Evolutionary conservation across 1,139 yeast genomes (phyloP).

Genomic region (Geotrichum aggregatum): DNA sequence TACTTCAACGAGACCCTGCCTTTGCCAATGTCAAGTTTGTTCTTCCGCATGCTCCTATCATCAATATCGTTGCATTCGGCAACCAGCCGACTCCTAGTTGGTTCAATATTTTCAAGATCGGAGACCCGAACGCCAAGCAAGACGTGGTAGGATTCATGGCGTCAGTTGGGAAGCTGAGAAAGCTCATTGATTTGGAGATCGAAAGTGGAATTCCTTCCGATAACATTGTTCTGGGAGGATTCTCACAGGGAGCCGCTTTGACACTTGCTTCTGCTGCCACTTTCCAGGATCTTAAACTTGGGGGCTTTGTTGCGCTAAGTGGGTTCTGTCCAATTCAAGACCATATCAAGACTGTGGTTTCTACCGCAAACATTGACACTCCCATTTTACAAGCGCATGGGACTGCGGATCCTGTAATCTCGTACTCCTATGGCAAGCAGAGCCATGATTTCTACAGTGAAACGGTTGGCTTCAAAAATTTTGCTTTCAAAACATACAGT

Average conservation of each 20-base stretch:
- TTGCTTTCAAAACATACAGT: background rate
- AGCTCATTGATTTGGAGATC: slow-evolving; percentile 1
- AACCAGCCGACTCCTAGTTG: slow-evolving; percentile 6
- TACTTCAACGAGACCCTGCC: background rate
- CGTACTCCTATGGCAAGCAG: slow-evolving; percentile 1
- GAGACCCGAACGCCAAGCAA: background rate
- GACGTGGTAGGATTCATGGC: slow-evolving; percentile 5
- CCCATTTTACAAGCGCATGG: slow-evolving; percentile 11
- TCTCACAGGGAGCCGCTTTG: slow-evolving; percentile 11
- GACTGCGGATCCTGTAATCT: slow-evolving; percentile 8
- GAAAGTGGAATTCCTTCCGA: slow-evolving; percentile 1
- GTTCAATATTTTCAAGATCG: slow-evolving; percentile 8
- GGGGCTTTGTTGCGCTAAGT: slow-evolving; percentile 7
- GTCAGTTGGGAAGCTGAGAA: background rate
- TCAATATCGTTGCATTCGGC: background rate
- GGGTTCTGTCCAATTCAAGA: slow-evolving; percentile 11
- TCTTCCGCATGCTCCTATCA: slow-evolving; percentile 7
- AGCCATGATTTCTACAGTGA: background rate
- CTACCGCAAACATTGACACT: slow-evolving; percentile 2
- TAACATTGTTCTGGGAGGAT: slow-evolving; percentile 9
- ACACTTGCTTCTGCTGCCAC: slow-evolving; percentile 6
- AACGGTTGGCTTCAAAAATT: slow-evolving; percentile 1
- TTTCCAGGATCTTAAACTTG: slow-evolving; percentile 1
- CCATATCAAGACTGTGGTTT: background rate
- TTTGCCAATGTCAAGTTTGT: slow-evolving; percentile 6